Evolutionary conservation across 805 yeast genomes (phyloP), one percentile per base, ranked within the genome.

Genomic region (Hanseniaspora mollemarum): DNA sequence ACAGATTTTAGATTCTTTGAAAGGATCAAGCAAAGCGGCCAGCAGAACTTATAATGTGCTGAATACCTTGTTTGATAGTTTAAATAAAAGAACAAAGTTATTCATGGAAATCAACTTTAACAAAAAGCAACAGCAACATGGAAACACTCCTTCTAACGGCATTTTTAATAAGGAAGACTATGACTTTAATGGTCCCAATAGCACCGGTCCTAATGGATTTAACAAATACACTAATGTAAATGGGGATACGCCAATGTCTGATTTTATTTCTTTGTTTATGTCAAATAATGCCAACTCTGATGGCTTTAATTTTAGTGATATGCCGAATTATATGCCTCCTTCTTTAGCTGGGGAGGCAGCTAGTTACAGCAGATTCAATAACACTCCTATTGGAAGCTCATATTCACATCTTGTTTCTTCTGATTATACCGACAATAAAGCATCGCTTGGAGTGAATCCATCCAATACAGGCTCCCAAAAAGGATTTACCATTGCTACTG

Each of bases 1-100:
- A 62, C 76, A 76, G 55, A 84, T 85, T 0, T 69, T 87, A 55
- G 80, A 82, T 51, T 68, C 74, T 32, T 70, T 87, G 60, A 85
- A 83, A 59, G 83, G 79, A 59, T 76, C 80, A 56, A 78, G 87
- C 46, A 76, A 76, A 65, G 83, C 95, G 3, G 90, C 95, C 0
- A 71, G 77, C 49, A 71, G 95, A 56, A 87, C 92, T 16, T 86
- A 83, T 66, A 79, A 80, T 57, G 77, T 87, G 51, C 72, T 87
- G 61, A 84, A 84, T 62, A 78, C 81, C n/a, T 66, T 87, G 49
- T 84, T 84, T 60, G 90, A 83, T 59, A 85, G 81, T 61, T 68
- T 84, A 60, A 85, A 85, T 60, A 72, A 82, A 58, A 75, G 78
- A 60, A 83, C 92, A 0, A 85, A 83, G 1, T 71, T 66, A 32